Evolutionary conservation across 306 rosid genomes (phyloP).

Genomic region (Castanea mollissima): DNA sequence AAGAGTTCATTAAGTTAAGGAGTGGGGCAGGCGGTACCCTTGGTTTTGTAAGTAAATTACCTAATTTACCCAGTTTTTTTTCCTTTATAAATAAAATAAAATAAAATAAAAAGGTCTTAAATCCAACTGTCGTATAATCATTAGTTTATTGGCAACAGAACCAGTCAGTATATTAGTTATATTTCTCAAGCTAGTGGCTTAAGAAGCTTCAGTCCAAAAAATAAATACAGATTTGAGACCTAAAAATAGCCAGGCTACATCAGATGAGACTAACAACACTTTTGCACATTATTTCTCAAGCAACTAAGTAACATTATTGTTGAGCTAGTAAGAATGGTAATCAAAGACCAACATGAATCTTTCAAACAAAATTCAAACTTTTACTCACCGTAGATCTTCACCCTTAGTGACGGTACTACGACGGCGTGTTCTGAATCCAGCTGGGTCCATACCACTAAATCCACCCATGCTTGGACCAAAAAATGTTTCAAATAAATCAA

Average conservation of each 20-base stretch:
- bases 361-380: constrained; percentile 5
- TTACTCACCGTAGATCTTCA: constrained; percentile 88
- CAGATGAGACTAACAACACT: background rate
- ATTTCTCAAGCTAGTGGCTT: background rate
- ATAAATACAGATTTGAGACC: background rate
- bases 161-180: background rate
- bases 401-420: constrained; percentile 92
- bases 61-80: too few relatives aligned
- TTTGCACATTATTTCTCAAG: background rate
- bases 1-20: too few relatives aligned
- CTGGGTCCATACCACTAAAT: constrained; percentile 71
- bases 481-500: constrained; percentile 95
- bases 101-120: background rate
- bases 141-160: background rate
- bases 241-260: background rate
- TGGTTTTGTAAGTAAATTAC: too few relatives aligned
- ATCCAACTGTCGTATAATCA: background rate
- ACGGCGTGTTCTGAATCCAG: constrained; percentile 80
- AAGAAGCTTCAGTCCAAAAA: background rate
- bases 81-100: too few relatives aligned
- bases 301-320: constrained; percentile 3
- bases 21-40: too few relatives aligned
- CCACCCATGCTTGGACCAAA: constrained; percentile 90
- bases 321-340: constrained; percentile 5
- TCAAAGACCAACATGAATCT: constrained; percentile 11